phyloP scores from a whole-genome alignment of 306 rosid species.

The Cucurbita maxima region DNA sequence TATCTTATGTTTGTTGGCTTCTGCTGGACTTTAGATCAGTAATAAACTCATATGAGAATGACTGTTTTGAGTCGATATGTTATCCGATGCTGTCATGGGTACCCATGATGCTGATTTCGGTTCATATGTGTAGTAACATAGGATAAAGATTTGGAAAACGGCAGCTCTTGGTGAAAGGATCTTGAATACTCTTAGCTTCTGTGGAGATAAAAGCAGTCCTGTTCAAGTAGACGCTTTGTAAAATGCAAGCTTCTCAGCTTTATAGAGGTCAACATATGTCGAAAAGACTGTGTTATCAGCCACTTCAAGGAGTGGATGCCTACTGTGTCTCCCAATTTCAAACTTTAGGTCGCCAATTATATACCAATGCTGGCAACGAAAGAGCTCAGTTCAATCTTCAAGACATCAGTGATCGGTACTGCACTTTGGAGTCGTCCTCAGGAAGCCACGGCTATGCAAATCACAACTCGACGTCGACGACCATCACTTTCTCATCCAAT shows the following conservation, averaged over 20 bases:
- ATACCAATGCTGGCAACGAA: slow-evolving; percentile 30
- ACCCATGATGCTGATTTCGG: not conserved
- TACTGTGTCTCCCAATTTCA: slow-evolving; percentile 48
- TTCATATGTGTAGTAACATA: not conserved
- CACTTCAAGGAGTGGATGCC: slow-evolving; percentile 48
- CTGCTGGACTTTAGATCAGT: not conserved
- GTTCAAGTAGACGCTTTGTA: slow-evolving; percentile 8
- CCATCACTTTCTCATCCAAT: slow-evolving; percentile 51
- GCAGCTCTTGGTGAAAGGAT: not conserved
- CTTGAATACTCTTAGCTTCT: not conserved
- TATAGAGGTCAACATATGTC: slow-evolving; percentile 50
- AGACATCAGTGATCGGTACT: slow-evolving; percentile 30
- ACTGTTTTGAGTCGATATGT: not conserved
- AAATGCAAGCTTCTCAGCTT: slow-evolving; percentile 69
- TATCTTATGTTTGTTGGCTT: not conserved
- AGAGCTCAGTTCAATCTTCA: slow-evolving; percentile 22
- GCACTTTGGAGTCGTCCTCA: slow-evolving; percentile 82
- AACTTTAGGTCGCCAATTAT: slow-evolving; percentile 27
- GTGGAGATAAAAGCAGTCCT: slow-evolving; percentile 1
- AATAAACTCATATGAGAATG: not conserved
- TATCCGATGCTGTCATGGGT: not conserved
- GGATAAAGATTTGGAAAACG: not conserved
- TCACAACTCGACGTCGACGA: slow-evolving; percentile 48
- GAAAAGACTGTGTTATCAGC: slow-evolving; percentile 35
- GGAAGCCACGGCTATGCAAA: slow-evolving; percentile 23